Conservation (phyloP, 163 green algal genomes). For the Scenedesmus sp. region DNA sequence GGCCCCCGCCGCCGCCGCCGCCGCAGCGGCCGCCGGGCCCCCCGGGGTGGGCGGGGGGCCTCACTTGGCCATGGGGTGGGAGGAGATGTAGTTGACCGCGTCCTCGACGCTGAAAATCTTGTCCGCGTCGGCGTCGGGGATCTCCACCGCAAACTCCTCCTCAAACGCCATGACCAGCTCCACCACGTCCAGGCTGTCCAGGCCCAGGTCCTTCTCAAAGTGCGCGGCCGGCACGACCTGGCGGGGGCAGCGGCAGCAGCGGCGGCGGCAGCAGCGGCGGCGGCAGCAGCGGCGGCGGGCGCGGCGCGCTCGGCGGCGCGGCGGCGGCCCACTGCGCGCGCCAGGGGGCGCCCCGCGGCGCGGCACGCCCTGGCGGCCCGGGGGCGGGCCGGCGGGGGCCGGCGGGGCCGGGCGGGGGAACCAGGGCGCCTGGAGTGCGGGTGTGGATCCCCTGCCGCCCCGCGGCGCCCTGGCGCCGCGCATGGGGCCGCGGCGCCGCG, state of each 20-base stretch:
- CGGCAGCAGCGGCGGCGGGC: neutral
- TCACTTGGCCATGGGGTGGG: slow-evolving; percentile 96
- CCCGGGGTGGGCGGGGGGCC: neutral
- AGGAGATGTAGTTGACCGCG: slow-evolving; percentile 95
- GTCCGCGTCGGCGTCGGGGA: slow-evolving; percentile 97
- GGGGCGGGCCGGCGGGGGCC: too few species aligned
- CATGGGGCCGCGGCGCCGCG: too few species aligned
- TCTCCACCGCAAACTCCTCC: slow-evolving; percentile 99
- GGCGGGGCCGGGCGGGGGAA: too few species aligned
- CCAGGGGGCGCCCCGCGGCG: too few species aligned
- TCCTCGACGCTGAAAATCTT: slow-evolving; percentile 93
- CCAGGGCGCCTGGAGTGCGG: too few species aligned
- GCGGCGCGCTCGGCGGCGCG: neutral
- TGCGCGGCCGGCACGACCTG: slow-evolving; percentile 80
- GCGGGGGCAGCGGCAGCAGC: neutral
- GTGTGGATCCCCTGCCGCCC: too few species aligned
- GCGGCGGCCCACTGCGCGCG: too few species aligned
- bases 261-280: neutral
- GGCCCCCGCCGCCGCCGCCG: neutral
- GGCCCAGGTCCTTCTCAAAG: slow-evolving; percentile 96
- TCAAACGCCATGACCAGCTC: slow-evolving; percentile 99
- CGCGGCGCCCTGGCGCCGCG: too few species aligned
- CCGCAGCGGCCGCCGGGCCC: neutral
- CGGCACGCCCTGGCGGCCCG: too few species aligned
- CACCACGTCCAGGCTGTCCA: slow-evolving; percentile 97